A percentile compares a stretch with the other conserved stretches of the same genome.
Conservation (phyloP, 2,329 filamentous ascomycete species). For the Coniochaeta pulveracea region DNA sequence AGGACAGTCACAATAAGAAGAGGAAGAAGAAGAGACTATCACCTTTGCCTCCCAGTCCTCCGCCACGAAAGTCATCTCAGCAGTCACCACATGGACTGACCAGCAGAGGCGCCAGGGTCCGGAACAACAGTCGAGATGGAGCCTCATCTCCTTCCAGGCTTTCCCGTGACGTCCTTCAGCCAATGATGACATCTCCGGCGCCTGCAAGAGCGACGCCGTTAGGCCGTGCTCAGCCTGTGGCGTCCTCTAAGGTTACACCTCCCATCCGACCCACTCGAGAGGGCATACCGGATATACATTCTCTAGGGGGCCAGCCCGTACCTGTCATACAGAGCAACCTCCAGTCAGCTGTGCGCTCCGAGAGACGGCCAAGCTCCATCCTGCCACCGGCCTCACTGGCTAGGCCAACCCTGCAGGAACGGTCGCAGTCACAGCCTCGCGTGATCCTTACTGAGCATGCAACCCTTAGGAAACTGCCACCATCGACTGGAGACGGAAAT, state of each 20-base stretch:
- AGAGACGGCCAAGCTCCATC: conserved; percentile 30
- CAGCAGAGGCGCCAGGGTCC: too few species aligned
- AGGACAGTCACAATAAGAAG: conserved; percentile 30
- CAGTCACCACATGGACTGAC: too few species aligned
- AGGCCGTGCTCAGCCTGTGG: conserved; percentile 12
- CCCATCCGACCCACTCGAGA: conserved; percentile 57
- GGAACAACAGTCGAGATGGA: conserved; percentile 22
- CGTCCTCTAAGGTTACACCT: conserved; percentile 25
- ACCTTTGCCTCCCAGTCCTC: conserved; percentile 46
- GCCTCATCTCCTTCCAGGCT: conserved; percentile 26
- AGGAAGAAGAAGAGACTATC: conserved; percentile 31
- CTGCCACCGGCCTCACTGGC: conserved; percentile 19
- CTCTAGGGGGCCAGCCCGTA: conserved; percentile 37
- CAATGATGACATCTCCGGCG: conserved; percentile 12
- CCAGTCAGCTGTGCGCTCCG: conserved; percentile 34
- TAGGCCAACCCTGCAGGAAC: too few species aligned
- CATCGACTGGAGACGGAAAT: too few species aligned
- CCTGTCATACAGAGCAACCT: conserved; percentile 54
- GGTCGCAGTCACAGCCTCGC: too few species aligned
- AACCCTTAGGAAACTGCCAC: too few species aligned
- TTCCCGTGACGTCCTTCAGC: conserved; percentile 16
- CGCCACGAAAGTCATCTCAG: conserved; percentile 50
- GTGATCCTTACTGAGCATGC: too few species aligned
- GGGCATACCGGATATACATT: conserved; percentile 51
- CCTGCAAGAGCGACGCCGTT: conserved; percentile 12